Percentiles rank a stretch among this genome's conserved stretches.
Evolutionary conservation across 441 rosid species (phyloP).

Genomic region (Raphanus hybrid): DNA sequence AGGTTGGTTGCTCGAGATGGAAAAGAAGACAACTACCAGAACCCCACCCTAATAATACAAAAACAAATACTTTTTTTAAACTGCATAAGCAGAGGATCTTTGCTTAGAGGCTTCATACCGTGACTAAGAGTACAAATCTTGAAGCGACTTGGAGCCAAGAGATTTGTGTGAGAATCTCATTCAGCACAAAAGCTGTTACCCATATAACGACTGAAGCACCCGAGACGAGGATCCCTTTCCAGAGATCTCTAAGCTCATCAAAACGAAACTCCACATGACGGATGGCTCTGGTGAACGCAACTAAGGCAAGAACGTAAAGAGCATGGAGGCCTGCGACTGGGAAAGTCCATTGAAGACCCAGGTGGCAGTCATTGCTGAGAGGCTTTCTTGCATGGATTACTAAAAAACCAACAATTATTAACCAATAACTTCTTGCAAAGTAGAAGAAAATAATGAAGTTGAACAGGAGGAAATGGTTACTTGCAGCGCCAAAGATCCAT

Average conservation of each 20-base stretch:
- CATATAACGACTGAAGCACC: slow-evolving; percentile 72
- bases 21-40: slow-evolving; percentile 77
- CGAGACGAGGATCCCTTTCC: slow-evolving; percentile 81
- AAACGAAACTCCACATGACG: slow-evolving; percentile 87
- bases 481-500: slow-evolving; percentile 72
- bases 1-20: slow-evolving; percentile 87
- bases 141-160: slow-evolving; percentile 84
- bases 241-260: slow-evolving; percentile 85
- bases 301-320: slow-evolving; percentile 60
- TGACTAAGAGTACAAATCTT: slow-evolving; percentile 76
- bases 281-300: slow-evolving; percentile 65
- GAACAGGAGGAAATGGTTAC: slow-evolving; percentile 49
- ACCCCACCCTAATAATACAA: slow-evolving; percentile 58
- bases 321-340: slow-evolving; percentile 64
- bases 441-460: neutral
- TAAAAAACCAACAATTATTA: slow-evolving; percentile 38
- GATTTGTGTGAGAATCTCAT: slow-evolving; percentile 65
- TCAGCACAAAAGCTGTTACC: slow-evolving; percentile 69
- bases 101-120: slow-evolving; percentile 63
- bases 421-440: slow-evolving; percentile 8
- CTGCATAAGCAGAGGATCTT: slow-evolving; percentile 18
- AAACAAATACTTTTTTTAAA: neutral
- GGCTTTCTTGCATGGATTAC: slow-evolving; percentile 70
- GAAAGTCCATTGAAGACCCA: slow-evolving; percentile 60
- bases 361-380: slow-evolving; percentile 66